A percentile compares a stretch with the other conserved stretches of the same genome.
Conservation (phyloP, 2,329 filamentous ascomycete genomes). For the Fusarium algeriense region DNA sequence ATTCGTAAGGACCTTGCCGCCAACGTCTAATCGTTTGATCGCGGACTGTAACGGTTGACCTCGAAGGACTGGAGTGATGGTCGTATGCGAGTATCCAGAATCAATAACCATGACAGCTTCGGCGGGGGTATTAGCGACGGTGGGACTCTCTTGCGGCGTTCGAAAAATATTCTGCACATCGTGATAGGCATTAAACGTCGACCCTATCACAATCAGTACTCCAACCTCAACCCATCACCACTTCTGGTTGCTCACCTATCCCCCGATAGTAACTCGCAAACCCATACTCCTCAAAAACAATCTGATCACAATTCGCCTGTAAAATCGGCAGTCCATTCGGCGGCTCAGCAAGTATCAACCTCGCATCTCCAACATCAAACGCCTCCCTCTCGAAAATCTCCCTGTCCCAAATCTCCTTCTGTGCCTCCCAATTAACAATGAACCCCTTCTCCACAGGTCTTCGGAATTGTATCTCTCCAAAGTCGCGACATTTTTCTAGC, state of each 20-base stretch:
- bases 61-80: conserved; percentile 85
- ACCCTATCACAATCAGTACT: conserved; percentile 60
- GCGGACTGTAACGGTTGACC: conserved; percentile 85
- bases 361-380: conserved; percentile 79
- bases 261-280: conserved; percentile 88
- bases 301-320: conserved; percentile 93
- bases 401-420: conserved; percentile 95
- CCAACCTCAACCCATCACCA: background rate
- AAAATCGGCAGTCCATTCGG: conserved; percentile 84
- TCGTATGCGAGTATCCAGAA: conserved; percentile 93
- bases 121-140: conserved; percentile 64
- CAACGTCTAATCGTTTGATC: conserved; percentile 87
- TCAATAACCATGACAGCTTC: conserved; percentile 92
- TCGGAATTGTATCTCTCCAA: conserved; percentile 87
- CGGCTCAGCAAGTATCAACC: conserved; percentile 86
- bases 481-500: conserved; percentile 83
- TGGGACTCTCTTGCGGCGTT: conserved; percentile 63
- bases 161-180: conserved; percentile 78
- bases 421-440: conserved; percentile 94
- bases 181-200: conserved; percentile 84
- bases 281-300: conserved; percentile 97
- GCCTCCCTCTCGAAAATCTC: conserved; percentile 81
- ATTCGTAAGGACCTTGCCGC: conserved; percentile 94
- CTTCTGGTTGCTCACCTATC: conserved; percentile 64
- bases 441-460: conserved; percentile 95